Base-by-base conservation (phyloP, 345 rosid genomes). In the Rhodomyrtus tomentosa region DNA sequence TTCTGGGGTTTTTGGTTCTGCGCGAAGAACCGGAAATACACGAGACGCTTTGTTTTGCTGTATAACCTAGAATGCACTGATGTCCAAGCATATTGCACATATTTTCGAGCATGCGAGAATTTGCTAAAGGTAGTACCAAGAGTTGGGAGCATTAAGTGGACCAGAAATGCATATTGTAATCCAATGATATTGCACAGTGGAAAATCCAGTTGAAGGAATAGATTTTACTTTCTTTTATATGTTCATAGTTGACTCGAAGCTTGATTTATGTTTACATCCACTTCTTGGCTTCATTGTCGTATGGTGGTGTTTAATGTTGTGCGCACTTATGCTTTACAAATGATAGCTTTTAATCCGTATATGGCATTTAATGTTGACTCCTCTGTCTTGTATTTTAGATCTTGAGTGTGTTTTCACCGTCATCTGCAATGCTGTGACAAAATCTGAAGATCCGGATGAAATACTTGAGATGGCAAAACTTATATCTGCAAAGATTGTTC, bases 381-480 rank as follows among this genome's bases (percentile, higher is more conserved):
- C 9, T 6, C 38, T 40, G 55, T 18, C 27, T 83, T 74, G 68
- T 86, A 85, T 58, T 53, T 84, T 92, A 96, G 99, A 98, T 92
- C 92, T 96, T 53, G 99, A 98, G 89, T 98, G 99, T 80, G 90
- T 93, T 90, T 98, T 96, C 93, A 95, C 97, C 62, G 95, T 98
- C 53, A 95, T 98, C 87, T 98, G 99, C 90, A 93, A 93, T 88
- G 92, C 96, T 83, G 99, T 93, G 52, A 88, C 95, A 36, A 94
- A 91, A 86, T 87, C 91, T 24, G 92, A 90, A 56, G 92, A 82
- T 86, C 90, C 90, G 1, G 94, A 92, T 82, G 95, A 98, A 85
- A 90, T 89, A n/a, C 94, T 90, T 84, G 98, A 93, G 91, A 91
- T 95, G 91, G 93, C 95, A 58, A 91, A 94, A 85, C 93, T 90